Base-by-base conservation (phyloP, 192 early-diverging fungal genomes). In the Gonapodya sp. region DNA sequence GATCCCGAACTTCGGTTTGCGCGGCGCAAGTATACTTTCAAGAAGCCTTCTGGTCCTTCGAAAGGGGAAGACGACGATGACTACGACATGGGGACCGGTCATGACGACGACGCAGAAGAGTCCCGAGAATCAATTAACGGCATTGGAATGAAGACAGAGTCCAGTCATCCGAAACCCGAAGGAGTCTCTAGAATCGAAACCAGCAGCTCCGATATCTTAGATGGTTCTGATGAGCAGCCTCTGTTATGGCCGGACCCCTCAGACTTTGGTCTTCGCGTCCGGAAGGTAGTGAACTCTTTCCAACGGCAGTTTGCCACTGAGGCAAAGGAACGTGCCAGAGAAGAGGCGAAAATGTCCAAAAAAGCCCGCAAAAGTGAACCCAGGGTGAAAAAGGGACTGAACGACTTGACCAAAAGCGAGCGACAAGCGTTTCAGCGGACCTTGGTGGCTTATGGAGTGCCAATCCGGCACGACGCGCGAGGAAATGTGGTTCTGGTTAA, bases 391-490 rank as follows among this genome's bases (percentile, higher is more conserved):
- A 86, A 87, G 73, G 86, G 85, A 33, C 83, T 87, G 80, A 64
- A 85, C 18, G 46, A 64, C 24, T 82, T 89, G 36, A 82, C 88
- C 2, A 90, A 87, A 36, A 85, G 86, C 34, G 86, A 90, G 73
- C 83, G 82, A 72, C 84, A 82, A 73, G 85, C 85, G 64, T 90
- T 90, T 73, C 85, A 88, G 33, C 36, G 86, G 31, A 87, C 86
- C 1, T 73, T 90, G 31, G 80, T 89, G 31, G 86, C 87, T 8
- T 90, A 83, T 84, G 89, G 88, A 8, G 89, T 89, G 8, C 46
- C 46, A 8, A 64, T 64, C 46, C 46, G 46, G 46, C 46, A 64
- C 46, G 46, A 64, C 24, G 46, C 46, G 8, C 46, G 46, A 64
- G 46, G 46, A 64, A 8, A 16, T 8, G 46, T 64, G 46, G 46